Evolutionary conservation across 2,329 filamentous ascomycete genomes (phyloP), one percentile per base, ranked within the genome.

Genomic region (Diaporthe batatas): DNA sequence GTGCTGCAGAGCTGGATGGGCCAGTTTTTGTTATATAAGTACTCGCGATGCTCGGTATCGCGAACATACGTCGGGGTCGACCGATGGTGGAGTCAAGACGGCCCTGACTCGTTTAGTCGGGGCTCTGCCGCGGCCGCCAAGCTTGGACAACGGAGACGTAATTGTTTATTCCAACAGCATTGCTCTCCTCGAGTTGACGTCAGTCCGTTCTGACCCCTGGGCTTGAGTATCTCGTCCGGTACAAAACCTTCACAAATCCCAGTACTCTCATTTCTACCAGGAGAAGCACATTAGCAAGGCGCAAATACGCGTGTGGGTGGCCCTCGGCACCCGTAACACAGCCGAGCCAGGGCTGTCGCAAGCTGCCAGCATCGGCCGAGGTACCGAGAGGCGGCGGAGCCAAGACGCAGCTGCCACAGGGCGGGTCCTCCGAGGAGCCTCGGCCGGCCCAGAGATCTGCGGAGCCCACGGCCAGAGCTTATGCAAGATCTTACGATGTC

Each of bases 361-460:
- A 29, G 42, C 47, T 10, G 25, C 18, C 44, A 36, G 47, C 44
- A 25, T n/a, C 69, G 44, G 58, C 69, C 57, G 57, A 71, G 69
- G 69, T 36, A 67, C 36, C 21, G 29, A 54, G 23, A 53, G 34
- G 47, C 47, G 55, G 49, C 42, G 55, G 62, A 51, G 62, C 59
- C 44, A 36, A 65, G 59, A 65, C 44, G 44, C 16, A 36, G 62
- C 62, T 67, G n/a, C 14, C 47, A 36, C 18, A 54, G 18, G 36
- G 68, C 44, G 68, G 68, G 68, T 44, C 68, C 18, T 32, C 55
- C 55, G 55, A 70, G 32, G 44, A 36, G 53, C 68, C 68, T 70
- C 68, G 68, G 68, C 47, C 55, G 44, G 55, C 47, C 44, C 23
- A 36, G 23, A 34, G 34, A 32, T 57, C 34, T 53, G 68, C 47